Evolutionary conservation across 2,329 filamentous ascomycete species (phyloP), one percentile per base, ranked within the genome.

Genomic region (Fusarium pseudoanthophilum): DNA sequence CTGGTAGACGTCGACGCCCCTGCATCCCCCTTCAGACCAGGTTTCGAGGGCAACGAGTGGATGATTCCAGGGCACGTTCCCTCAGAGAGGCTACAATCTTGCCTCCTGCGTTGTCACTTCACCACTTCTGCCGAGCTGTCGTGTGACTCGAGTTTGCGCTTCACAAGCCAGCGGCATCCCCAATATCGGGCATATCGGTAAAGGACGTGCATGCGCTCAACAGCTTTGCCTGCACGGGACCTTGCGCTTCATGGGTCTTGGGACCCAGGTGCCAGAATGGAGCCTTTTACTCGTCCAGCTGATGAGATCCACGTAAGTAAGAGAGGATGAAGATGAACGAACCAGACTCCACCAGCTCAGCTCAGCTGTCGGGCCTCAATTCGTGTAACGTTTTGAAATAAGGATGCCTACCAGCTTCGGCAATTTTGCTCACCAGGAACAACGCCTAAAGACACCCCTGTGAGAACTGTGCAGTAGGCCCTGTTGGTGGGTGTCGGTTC

Each of bases 271-370:
- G 56, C 67, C 59, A 61, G 24, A 26, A 76, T 77, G 73, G 39
- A 60, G 34, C 15, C 43, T 56, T 34, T 55, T 61, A 68, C 61
- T 61, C 40, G 42, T 49, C 56, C 62, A 61, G 57, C 51, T 57
- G 45, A 56, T 57, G 45, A 56, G 62, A 69, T 64, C 63, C 52
- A 43, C 65, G 67, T 74, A 71, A 77, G 75, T 74, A 40, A 60
- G 24, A 58, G 30, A 45, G 53, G 26, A 45, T 34, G 53, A 45
- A 43, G 21, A 66, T 11, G 26, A 64, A 64, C 48, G 51, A 60
- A 62, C 45, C 58, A 46, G 43, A 55, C 53, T 58, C 37, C 36
- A 55, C 34, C 43, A 52, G 45, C 34, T 48, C 63, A 67, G 21
- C 46, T 42, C 62, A 51, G 42, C n/a, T 37, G 42, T 49, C 55